phyloP scores from a whole-genome alignment of 2,329 filamentous ascomycete genomes.

The Aureobasidium sp. region DNA sequence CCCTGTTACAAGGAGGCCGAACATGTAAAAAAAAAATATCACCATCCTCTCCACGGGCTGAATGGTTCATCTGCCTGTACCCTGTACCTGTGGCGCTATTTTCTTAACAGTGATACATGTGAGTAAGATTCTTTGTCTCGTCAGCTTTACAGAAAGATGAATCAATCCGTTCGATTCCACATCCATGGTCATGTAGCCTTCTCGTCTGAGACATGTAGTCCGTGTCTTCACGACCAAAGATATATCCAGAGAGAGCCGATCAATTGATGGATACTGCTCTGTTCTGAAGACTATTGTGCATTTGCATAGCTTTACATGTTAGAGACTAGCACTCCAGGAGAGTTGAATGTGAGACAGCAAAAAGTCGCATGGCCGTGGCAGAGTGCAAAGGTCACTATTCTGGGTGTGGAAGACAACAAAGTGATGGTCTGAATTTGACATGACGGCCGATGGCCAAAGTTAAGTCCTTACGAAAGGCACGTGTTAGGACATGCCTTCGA shows the following conservation, averaged over 20 bases:
- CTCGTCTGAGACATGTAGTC: no score
- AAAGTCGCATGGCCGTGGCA: neutral
- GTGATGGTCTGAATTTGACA: neutral
- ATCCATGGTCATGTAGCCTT: neutral
- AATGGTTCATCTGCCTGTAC: neutral
- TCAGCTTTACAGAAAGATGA: neutral
- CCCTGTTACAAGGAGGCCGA: neutral
- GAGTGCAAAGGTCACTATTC: neutral
- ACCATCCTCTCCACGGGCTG: neutral
- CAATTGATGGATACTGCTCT: neutral
- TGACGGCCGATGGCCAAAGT: neutral
- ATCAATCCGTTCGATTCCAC: neutral
- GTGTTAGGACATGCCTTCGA: neutral
- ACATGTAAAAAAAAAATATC: neutral
- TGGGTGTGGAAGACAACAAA: neutral
- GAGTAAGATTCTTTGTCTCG: neutral
- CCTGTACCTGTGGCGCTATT: neutral
- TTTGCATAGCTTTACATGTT: neutral
- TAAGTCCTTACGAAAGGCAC: neutral
- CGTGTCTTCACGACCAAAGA: neutral
- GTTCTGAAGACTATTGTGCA: neutral
- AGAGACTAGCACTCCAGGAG: neutral
- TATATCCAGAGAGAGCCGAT: neutral
- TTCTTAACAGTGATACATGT: neutral
- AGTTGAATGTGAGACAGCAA: neutral